phyloP scores from a whole-genome alignment of 2,329 filamentous ascomycete genomes.

The Bertia moriformis region DNA sequence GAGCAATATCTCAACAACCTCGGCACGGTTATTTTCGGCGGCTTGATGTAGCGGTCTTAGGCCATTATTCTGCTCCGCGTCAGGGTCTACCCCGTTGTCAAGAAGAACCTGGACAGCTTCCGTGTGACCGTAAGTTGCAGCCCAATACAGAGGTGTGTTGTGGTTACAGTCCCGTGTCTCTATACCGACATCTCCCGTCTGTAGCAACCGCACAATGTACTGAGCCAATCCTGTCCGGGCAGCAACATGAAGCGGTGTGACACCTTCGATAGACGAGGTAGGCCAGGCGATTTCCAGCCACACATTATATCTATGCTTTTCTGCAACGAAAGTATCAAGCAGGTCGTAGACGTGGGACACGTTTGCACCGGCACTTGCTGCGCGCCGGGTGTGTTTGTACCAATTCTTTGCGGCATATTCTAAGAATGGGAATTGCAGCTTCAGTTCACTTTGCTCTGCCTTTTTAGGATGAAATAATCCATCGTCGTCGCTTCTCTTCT shows the following conservation, averaged over 20 bases:
- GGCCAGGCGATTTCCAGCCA: neutral
- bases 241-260: slow-evolving; percentile 4
- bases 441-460: neutral
- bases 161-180: slow-evolving; percentile 5
- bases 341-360: neutral
- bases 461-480: no score
- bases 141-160: slow-evolving; percentile 11
- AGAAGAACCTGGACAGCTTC: slow-evolving; percentile 8
- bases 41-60: slow-evolving; percentile 19
- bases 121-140: slow-evolving; percentile 9
- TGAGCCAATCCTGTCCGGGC: slow-evolving; percentile 3
- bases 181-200: slow-evolving; percentile 4
- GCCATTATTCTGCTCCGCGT: slow-evolving; percentile 9
- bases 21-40: slow-evolving; percentile 13
- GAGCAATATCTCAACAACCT: slow-evolving; percentile 13
- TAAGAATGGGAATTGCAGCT: slow-evolving; percentile 11
- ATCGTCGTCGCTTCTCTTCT: neutral
- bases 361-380: slow-evolving; percentile 5
- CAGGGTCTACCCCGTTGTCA: slow-evolving; percentile 10
- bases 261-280: no score
- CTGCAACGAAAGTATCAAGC: neutral
- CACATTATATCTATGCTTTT: neutral
- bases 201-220: slow-evolving; percentile 6
- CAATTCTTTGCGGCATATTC: slow-evolving; percentile 15
- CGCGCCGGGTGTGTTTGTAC: slow-evolving; percentile 10